Conservation (phyloP, 2,329 filamentous ascomycete species). For the Monosporascus cannonballus region DNA sequence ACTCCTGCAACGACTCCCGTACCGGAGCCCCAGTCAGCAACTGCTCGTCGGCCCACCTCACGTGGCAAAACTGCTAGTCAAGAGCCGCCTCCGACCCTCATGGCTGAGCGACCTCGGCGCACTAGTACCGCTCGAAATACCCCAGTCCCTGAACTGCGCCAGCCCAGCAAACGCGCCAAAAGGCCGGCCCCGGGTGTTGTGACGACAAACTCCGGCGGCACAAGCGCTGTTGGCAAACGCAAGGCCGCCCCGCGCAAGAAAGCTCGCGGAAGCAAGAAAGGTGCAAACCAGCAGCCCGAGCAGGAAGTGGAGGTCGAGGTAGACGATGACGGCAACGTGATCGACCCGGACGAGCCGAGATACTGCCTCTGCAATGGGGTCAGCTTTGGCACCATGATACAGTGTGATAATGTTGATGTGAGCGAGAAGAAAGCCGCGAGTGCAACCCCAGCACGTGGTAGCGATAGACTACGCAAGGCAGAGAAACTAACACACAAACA, state of each 20-base stretch:
- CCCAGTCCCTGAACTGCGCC: conserved; percentile 42
- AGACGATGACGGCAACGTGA: conserved; percentile 61
- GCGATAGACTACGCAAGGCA: conserved; percentile 7
- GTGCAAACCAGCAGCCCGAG: conserved; percentile 32
- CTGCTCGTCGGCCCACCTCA: conserved; percentile 41
- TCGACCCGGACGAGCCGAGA: conserved; percentile 68
- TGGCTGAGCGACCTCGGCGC: conserved; percentile 47
- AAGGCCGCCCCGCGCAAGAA: conserved; percentile 66
- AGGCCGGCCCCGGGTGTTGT: conserved; percentile 68
- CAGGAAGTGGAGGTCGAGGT: conserved; percentile 51
- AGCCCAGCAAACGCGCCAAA: conserved; percentile 54
- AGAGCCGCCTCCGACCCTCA: conserved; percentile 43
- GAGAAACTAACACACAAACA: conserved; percentile 25
- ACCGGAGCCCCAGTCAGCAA: conserved; percentile 28
- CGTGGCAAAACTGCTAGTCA: conserved; percentile 47
- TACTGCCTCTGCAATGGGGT: conserved; percentile 78
- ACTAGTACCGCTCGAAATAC: conserved; percentile 53
- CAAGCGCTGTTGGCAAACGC: conserved; percentile 64
- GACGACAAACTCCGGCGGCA: conserved; percentile 55
- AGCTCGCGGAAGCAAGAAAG: conserved; percentile 42
- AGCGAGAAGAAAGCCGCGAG: conserved; percentile 29
- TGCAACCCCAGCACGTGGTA: conserved; percentile 9
- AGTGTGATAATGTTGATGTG: conserved; percentile 73
- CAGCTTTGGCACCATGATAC: conserved; percentile 78
- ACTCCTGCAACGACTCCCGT: conserved; percentile 29